phyloP scores from a whole-genome alignment of 805 yeast genomes.

The Barnettozyma pratensis region DNA sequence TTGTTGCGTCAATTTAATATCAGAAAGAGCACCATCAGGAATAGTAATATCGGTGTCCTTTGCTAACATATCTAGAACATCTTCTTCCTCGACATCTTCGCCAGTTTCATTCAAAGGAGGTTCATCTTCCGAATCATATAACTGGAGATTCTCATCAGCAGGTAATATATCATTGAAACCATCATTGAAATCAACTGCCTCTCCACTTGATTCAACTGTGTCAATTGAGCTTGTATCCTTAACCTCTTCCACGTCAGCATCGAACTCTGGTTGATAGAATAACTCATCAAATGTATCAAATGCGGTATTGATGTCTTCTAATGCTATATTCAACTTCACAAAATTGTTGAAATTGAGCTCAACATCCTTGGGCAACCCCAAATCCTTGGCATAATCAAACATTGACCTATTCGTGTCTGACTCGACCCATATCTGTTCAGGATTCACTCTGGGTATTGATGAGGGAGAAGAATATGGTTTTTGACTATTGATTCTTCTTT shows the following conservation, averaged over 20 bases:
- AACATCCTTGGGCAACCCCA: constrained; percentile 8
- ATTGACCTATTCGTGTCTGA: constrained; percentile 31
- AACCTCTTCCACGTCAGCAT: background rate
- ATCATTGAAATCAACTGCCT: constrained; percentile 8
- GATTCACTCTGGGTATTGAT: constrained; percentile 23
- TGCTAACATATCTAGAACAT: background rate
- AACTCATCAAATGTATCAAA: constrained; percentile 28
- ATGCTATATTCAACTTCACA: constrained; percentile 18
- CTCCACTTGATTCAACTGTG: background rate
- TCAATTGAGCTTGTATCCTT: background rate
- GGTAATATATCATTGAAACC: background rate
- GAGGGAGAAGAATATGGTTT: constrained; percentile 24
- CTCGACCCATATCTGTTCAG: constrained; percentile 35
- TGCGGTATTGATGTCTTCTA: constrained; percentile 26
- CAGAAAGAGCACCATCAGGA: constrained; percentile 3
- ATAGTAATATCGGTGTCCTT: background rate
- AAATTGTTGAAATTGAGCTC: constrained; percentile 17
- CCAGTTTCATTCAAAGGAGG: constrained; percentile 1
- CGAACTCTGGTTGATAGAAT: constrained; percentile 24
- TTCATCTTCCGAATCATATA: background rate
- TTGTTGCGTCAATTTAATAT: constrained; percentile 11
- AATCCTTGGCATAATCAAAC: constrained; percentile 26
- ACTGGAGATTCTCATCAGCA: too few species aligned
- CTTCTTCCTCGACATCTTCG: background rate
- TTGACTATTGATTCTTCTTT: constrained; percentile 39